Evolutionary conservation across 1,284 basidiomycete species (phyloP).

Genomic region (Boletus semigastroideus): DNA sequence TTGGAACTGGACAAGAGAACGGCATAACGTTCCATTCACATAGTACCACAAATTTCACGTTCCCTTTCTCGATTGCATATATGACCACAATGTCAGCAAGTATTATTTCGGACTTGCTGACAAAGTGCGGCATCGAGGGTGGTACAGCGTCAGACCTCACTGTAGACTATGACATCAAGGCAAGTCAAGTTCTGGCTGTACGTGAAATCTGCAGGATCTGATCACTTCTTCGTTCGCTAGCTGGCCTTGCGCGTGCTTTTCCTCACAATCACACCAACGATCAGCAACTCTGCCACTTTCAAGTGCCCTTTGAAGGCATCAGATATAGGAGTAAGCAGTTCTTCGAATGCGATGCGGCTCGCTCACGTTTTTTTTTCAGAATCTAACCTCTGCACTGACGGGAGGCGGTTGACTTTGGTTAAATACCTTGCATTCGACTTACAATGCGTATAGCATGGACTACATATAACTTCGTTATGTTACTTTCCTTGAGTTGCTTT

Average conservation of each 20-base stretch:
- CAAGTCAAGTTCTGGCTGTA: constrained; percentile 24
- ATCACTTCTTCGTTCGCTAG: constrained; percentile 36
- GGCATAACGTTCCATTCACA: constrained; percentile 67
- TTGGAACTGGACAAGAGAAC: constrained; percentile 64
- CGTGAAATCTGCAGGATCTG: constrained; percentile 6
- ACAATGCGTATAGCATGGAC: constrained; percentile 19
- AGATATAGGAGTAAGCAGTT: constrained; percentile 24
- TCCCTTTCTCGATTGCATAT: constrained; percentile 82
- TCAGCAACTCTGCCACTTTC: constrained; percentile 68
- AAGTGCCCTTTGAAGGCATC: constrained; percentile 57
- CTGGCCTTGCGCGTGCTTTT: constrained; percentile 62
- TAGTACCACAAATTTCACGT: constrained; percentile 71
- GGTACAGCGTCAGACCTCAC: constrained; percentile 52
- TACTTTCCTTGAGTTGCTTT: not conserved
- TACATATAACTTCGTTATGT: not conserved
- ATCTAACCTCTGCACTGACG: constrained; percentile 14
- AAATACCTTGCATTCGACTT: not conserved
- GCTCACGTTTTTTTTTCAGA: constrained; percentile 16
- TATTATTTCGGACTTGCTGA: constrained; percentile 66
- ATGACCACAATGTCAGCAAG: constrained; percentile 59
- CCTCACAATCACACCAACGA: constrained; percentile 66
- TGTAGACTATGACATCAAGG: constrained; percentile 71
- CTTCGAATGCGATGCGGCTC: not conserved
- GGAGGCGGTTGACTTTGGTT: constrained; percentile 5
- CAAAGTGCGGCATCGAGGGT: constrained; percentile 65